phyloP scores from a whole-genome alignment of 345 rosid genomes.

The Carallia pectinifolia region DNA sequence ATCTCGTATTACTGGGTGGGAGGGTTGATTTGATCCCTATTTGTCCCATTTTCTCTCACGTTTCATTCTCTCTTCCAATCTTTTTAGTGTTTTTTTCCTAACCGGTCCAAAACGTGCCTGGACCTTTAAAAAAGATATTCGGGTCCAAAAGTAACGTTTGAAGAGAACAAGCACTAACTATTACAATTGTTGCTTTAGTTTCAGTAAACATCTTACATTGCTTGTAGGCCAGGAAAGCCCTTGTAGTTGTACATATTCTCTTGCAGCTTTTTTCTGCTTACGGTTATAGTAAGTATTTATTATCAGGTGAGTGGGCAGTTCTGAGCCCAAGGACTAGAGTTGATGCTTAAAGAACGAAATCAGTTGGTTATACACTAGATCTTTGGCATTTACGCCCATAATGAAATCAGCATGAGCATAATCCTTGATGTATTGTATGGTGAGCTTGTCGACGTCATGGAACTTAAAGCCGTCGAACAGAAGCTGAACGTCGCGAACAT shows the following conservation, averaged over 20 bases:
- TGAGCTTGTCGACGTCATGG: slow-evolving; percentile 63
- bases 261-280: not conserved
- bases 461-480: slow-evolving; percentile 60
- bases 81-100: no score
- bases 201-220: slow-evolving; percentile 4
- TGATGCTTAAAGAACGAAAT: slow-evolving; percentile 56
- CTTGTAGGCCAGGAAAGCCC: not conserved
- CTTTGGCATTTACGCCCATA: slow-evolving; percentile 82
- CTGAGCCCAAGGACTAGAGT: not conserved
- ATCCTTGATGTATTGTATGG: slow-evolving; percentile 54
- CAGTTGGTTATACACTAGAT: slow-evolving; percentile 61
- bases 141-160: no score
- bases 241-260: not conserved
- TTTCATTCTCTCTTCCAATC: no score
- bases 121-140: no score
- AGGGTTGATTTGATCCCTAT: no score
- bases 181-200: not conserved
- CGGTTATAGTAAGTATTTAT: not conserved
- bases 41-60: no score
- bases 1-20: no score
- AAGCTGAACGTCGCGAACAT: slow-evolving; percentile 52
- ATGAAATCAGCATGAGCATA: slow-evolving; percentile 90
- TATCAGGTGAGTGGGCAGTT: not conserved
- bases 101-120: no score
- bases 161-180: no score